Base-by-base conservation (phyloP, 768 basidiomycete genomes). In the Tremella fuciformis region DNA sequence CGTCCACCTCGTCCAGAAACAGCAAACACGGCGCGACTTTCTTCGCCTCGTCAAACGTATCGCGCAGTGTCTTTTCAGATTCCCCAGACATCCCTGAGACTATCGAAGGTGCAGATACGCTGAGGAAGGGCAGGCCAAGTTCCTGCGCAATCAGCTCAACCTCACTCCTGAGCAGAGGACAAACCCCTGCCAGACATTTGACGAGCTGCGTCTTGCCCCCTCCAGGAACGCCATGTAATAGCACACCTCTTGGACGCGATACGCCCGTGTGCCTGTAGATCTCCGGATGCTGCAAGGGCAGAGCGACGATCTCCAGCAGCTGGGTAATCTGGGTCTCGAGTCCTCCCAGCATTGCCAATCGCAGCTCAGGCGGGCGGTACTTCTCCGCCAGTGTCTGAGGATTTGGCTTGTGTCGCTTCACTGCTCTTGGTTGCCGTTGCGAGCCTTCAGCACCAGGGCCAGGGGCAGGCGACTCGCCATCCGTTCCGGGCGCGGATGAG, bases 41-140 rank as follows among this genome's bases (percentile, higher is more conserved):
- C 90, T 91, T 93, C 6, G 96, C 96, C 76, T 98, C 94, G 26
- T 96, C 94, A 70, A 99, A 99, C 0, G 91, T 92, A 70, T 97
- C 94, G 42, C 96, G 80, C 3, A 99, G 79, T 0, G 91, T 93
- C 80, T 94, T 98, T 75, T 99, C 96, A 0, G 91, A 93, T 77
- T 99, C 96, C 47, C 96, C 96, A 0, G 91, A 96, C 91, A 98
- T 96, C 0, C 96, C 94, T 1, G 89, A 92, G 8, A 99, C 91
- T 58, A 99, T 88, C 0, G 89, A 90, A 0, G 96, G 96, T 0
- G 94, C 94, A 2, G 94, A 94, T 60, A 99, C 86, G 51, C 80
- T 88, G 64, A 99, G 92, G 72, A 99, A 97, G 0, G 94, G 93
- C 1, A 94, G 81, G 2, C 86, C 87, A 2, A 97, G 82, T 80